Base-by-base conservation (phyloP, 78 protist genomes). In the Guillardia theta region DNA sequence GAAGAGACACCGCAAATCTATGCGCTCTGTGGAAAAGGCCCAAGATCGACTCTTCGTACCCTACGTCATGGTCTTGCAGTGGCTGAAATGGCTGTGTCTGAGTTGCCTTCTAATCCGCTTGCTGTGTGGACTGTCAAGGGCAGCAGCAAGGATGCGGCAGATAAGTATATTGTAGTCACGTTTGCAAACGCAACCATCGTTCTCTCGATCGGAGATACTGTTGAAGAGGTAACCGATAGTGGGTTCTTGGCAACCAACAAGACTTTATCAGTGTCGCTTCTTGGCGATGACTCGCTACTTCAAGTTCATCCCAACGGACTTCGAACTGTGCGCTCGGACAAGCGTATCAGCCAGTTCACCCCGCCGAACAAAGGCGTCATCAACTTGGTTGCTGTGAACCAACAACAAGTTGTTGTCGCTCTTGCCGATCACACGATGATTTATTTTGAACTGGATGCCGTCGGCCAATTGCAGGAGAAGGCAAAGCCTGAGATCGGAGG, bases 401-500 rank as follows among this genome's bases (percentile, higher is more conserved):
- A 78, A 30, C 45, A 48, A n/a, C 90, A 78, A 88, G 97, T 98
- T 21, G 98, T 92, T 22, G 54, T 98, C 33, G 97, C 98, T 3
- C 95, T 98, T 4, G 6, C 48, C 39, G 99, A 98, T 58, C 97
- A 98, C 47, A 98, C 96, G 64, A 37, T 98, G 21, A 95, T 98
- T 47, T 98, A 98, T 94, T 99, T 99, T 88, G 99, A 99, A 96
- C 95, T 98, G 62, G 99, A 99, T 48, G 48, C 90, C 30, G 50
- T 27, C 45, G 18, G 96, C 21, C 96, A 95, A 58, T 96, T 98
- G 36, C 93, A 88, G 41, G 99, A 98, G 95, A 5, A 95, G 39
- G 94, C 94, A 62, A 97, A 95, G 78, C 92, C 95, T 44, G 96
- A 95, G 3, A 1, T 97, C n/a, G n/a, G n/a, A n/a, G n/a, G n/a